phyloP scores from a whole-genome alignment of 2,329 filamentous ascomycete species.

The Paecilomyces niveus region DNA sequence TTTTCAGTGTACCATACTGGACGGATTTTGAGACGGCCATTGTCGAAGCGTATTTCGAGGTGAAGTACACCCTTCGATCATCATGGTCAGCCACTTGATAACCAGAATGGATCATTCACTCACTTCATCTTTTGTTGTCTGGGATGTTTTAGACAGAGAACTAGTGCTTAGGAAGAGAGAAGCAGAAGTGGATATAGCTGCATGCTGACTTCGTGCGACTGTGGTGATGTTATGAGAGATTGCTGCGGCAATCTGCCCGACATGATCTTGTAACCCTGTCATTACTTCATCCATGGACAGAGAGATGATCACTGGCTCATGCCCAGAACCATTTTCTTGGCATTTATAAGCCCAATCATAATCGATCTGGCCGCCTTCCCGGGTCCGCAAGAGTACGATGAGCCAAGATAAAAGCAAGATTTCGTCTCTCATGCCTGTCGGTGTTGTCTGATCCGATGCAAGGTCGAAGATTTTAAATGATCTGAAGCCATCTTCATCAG shows the following conservation, averaged over 20 bases:
- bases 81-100: neutral
- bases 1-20: constrained; percentile 37
- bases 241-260: neutral
- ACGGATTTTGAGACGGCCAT: constrained; percentile 22
- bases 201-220: neutral
- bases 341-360: constrained; percentile 35
- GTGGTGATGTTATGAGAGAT: neutral
- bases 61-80: neutral
- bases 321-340: constrained; percentile 3
- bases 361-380: constrained; percentile 29
- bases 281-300: neutral
- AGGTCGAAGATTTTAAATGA: constrained; percentile 14
- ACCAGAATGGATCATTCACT: neutral
- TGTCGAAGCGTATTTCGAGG: neutral
- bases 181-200: neutral
- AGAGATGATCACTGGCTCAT: neutral
- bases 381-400: constrained; percentile 36
- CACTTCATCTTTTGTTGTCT: neutral
- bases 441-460: constrained; percentile 15
- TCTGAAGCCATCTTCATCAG: neutral
- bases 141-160: neutral
- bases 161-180: neutral
- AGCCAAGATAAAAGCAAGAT: constrained; percentile 40
- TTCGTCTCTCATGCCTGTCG: constrained; percentile 35
- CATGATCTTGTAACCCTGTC: neutral